Evolutionary conservation across 1,139 yeast species (phyloP).

Genomic region (Suhomyces terraborum): DNA sequence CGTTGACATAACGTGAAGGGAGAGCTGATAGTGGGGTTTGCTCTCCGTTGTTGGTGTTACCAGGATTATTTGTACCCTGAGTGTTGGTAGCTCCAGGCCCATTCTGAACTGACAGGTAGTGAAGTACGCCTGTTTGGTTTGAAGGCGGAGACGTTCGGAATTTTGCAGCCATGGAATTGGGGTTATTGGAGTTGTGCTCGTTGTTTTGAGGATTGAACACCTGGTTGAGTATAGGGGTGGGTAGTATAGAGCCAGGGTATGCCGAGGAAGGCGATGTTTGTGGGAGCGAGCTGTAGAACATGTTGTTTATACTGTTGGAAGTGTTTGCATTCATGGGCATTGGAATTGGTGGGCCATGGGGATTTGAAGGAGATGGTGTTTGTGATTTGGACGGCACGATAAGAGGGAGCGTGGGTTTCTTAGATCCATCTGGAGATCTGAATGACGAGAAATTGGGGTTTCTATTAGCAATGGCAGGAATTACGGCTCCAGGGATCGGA

Average conservation of each 20-base stretch:
- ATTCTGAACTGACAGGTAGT: constrained; percentile 3
- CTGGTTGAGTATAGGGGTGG: constrained; percentile 43
- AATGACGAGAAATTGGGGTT: constrained; percentile 35
- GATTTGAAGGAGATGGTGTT: constrained; percentile 47
- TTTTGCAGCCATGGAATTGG: constrained; percentile 3
- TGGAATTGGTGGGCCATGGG: constrained; percentile 45
- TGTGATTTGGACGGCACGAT: constrained; percentile 45
- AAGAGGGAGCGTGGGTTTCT: constrained; percentile 43
- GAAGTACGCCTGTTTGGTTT: constrained; percentile 6
- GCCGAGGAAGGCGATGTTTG: constrained; percentile 30
- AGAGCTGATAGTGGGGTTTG: constrained; percentile 54
- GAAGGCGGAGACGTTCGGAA: constrained; percentile 6
- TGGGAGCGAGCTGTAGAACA: constrained; percentile 32
- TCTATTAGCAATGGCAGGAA: constrained; percentile 21
- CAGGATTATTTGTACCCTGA: neutral
- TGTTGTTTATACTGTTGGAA: constrained; percentile 11
- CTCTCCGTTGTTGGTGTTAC: constrained; percentile 32
- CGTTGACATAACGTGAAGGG: constrained; percentile 54
- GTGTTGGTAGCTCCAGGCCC: neutral
- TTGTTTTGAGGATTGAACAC: constrained; percentile 26
- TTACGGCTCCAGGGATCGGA: too few relatives aligned
- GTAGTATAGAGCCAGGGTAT: constrained; percentile 29
- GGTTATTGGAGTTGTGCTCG: constrained; percentile 11
- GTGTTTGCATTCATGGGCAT: constrained; percentile 13
- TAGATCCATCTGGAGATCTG: constrained; percentile 37